Base-by-base conservation (phyloP, 2,329 filamentous ascomycete genomes). In the Fusarium continuum region DNA sequence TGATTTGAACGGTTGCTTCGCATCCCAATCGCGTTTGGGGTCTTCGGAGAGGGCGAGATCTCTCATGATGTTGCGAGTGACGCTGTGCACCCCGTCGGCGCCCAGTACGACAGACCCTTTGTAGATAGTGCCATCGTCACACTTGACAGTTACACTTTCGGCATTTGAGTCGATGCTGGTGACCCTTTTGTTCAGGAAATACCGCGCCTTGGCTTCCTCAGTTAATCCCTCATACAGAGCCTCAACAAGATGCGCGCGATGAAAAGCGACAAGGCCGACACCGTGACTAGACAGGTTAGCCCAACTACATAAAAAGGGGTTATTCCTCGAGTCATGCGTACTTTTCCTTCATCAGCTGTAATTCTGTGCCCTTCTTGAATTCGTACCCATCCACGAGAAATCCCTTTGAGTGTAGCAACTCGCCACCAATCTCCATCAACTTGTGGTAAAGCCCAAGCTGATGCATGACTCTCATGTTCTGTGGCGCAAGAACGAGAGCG, bases 171-270 rank as follows among this genome's bases (percentile, higher is more conserved):
- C 23, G 1, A 70, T 64, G 4, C 69, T 56, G 11, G 65, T 66
- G 0, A 68, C 59, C 10, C 68, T 64, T 28, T 67, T 68, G 13
- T 59, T 5, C 6, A 51, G 20, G 4, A 35, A 14, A 16, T 70
- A 39, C 17, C 53, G 34, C n/a, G 8, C 32, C 6, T 53, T 29
- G 70, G 80, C 76, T 0, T 63, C 50, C 1, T 70, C 55, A 1
- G 73, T 60, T 5, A 78, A 67, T 7, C 67, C 62, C 0, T 73
- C 60, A 57, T 74, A 74, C 1, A 80, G 69, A 5, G 66, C 54
- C 8, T 70, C n/a, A n/a, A n/a, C n/a, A n/a, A n/a, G n/a, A n/a
- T 17, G 1, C 0, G 3, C 5, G 4, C 2, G 3, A 7, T 2
- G n/a, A 11, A 8, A 26, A 6, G 2, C 28, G 8, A 29, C 28